A percentile compares a stretch with the other conserved stretches of the same genome.
Conservation (phyloP, 2,329 filamentous ascomycete species). For the Aspergillus oerlinghausenensis region DNA sequence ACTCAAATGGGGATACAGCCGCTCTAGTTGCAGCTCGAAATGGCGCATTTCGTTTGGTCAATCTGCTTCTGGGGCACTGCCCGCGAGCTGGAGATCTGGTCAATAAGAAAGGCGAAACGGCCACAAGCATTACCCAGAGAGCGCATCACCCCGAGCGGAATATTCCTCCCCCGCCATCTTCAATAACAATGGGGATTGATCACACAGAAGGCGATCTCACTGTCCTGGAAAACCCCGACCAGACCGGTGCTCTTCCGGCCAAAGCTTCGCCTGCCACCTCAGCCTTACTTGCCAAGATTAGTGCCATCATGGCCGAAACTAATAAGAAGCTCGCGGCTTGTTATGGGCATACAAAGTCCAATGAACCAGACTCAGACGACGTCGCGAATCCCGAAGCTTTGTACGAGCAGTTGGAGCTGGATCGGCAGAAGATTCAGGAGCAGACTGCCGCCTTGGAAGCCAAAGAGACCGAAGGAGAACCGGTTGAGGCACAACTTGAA, state of each 20-base stretch:
- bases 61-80: constrained; percentile 66
- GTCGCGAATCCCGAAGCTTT: constrained; percentile 40
- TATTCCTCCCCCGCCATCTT: constrained; percentile 66
- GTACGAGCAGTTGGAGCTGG: constrained; percentile 39
- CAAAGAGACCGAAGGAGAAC: constrained; percentile 34
- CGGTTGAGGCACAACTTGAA: constrained; percentile 32
- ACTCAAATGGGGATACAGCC: constrained; percentile 85
- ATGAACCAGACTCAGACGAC: constrained; percentile 48
- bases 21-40: constrained; percentile 84
- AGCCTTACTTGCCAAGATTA: constrained; percentile 64
- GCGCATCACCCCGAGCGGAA: constrained; percentile 65
- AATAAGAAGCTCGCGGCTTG: constrained; percentile 61
- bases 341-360: constrained; percentile 59
- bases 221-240: constrained; percentile 25
- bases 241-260: constrained; percentile 32
- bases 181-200: constrained; percentile 44
- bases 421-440: constrained; percentile 41
- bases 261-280: constrained; percentile 59
- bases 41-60: constrained; percentile 70
- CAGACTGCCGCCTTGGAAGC: constrained; percentile 33
- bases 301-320: constrained; percentile 65
- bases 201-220: constrained; percentile 27
- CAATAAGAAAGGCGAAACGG: constrained; percentile 76
- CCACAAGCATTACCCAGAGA: constrained; percentile 74
- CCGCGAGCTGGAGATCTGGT: constrained; percentile 72